Base-by-base conservation (phyloP, 1,139 yeast species). In the Debaryomyces singareniensis region DNA sequence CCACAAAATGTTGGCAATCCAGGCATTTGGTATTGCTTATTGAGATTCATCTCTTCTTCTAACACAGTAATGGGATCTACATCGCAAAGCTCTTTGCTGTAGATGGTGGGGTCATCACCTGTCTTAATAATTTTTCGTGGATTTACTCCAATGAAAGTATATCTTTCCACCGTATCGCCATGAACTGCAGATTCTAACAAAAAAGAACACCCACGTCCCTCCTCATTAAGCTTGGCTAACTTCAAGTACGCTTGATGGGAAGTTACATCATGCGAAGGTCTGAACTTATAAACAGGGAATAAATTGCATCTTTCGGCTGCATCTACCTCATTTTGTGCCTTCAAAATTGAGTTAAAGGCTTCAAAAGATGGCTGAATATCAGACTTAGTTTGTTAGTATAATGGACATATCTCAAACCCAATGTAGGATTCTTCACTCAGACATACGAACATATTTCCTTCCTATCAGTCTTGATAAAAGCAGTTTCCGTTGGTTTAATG, bases 221-320 rank as follows among this genome's bases (percentile, higher is more conserved):
- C 39, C 33, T 78, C 69, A 36, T 86, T 86, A 31, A 89, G 74
- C 30, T 75, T 67, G 4, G 95, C 81, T 34, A 91, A 68, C 54
- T 82, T 84, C 50, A 93, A 64, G 52, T 89, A 91, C 0, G 97
- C 97, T 37, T 75, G 75, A 49, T 89, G 95, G 2, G 96, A 94
- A 2, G 95, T 85, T 45, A 87, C 60, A 38, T 82, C 82, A 36
- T 82, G 86, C 12, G 86, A 78, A 7, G 82, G 71, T 37, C 85
- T 74, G 38, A 75, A 78, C 23, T 84, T 72, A 58, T 72, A 86
- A 16, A 91, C 76, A 2, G 96, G 96, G 48, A 79, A 84, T 45
- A 86, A 60, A 50, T 84, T 82, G 27, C 78, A 73, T 16, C 35
- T 40, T 6, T 42, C 28, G 18, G 47, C 40, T 5, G 41, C 28